A percentile compares a stretch with the other conserved stretches of the same genome.
These are phyloP conservation scores for Arthrobotrys conoides DNA, from an alignment of 2,329 filamentous ascomycete species.

Conservation along the genomic window DNA sequence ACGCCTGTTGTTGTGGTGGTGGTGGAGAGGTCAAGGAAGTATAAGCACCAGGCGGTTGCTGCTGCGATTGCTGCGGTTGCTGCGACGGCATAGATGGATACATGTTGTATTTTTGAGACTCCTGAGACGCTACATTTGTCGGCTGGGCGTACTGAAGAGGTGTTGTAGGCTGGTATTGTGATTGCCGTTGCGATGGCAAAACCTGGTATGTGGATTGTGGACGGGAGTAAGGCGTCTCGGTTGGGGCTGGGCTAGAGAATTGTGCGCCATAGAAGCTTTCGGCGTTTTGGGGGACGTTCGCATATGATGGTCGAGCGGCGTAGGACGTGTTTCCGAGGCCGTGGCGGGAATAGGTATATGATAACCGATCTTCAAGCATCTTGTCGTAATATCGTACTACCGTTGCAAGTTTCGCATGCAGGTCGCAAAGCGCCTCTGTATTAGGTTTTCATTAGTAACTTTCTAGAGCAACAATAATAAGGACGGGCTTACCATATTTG, in stretches of 20 bases:
- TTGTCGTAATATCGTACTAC: slow-evolving; percentile 98
- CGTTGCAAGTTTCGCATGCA: slow-evolving; percentile 94
- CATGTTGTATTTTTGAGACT: slow-evolving; percentile 65
- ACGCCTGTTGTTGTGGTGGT: slow-evolving; percentile 63
- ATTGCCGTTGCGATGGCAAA: slow-evolving; percentile 66
- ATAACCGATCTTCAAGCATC: slow-evolving; percentile 96
- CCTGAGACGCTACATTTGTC: slow-evolving; percentile 68
- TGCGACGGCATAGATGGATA: slow-evolving; percentile 66
- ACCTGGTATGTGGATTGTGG: slow-evolving; percentile 65
- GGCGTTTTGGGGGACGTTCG: slow-evolving; percentile 75
- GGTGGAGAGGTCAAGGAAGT: slow-evolving; percentile 64
- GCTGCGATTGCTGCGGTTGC: slow-evolving; percentile 64
- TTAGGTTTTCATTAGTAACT: slow-evolving; percentile 2
- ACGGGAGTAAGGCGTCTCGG: slow-evolving; percentile 65
- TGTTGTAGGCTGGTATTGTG: slow-evolving; percentile 67
- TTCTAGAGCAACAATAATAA: neutral
- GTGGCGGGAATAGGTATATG: slow-evolving; percentile 90
- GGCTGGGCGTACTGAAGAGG: slow-evolving; percentile 70
- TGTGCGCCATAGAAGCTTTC: slow-evolving; percentile 83
- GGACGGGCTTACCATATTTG: slow-evolving; percentile 81
- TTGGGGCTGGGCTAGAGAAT: slow-evolving; percentile 68
- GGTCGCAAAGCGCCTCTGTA: slow-evolving; percentile 87
- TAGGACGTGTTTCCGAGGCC: slow-evolving; percentile 72
- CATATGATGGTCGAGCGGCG: slow-evolving; percentile 72
- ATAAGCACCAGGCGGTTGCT: slow-evolving; percentile 65